Percentiles rank a stretch among this genome's conserved stretches.
Conservation (phyloP, 169 alveolate species). For the Babesia ovata region DNA sequence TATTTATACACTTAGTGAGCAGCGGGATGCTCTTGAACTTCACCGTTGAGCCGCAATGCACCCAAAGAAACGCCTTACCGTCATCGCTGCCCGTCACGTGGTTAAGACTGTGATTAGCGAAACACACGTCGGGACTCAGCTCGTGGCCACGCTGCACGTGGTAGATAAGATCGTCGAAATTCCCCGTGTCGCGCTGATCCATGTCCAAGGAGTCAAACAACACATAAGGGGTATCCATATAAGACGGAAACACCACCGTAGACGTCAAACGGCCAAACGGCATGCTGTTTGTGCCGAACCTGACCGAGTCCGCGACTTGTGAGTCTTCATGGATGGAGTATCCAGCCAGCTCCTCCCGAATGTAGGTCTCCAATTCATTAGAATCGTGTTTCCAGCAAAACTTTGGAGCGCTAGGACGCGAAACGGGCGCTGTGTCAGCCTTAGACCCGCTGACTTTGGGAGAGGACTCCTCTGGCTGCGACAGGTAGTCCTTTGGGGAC, state of each 20-base stretch:
- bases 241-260: conserved; percentile 20
- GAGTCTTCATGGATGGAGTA: conserved; percentile 1
- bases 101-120: conserved; percentile 69
- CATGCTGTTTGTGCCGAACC: conserved; percentile 25
- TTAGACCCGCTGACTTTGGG: not conserved
- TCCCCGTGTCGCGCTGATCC: conserved; percentile 39
- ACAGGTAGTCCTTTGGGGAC: not conserved
- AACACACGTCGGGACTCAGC: conserved; percentile 74
- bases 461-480: not conserved
- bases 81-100: conserved; percentile 78
- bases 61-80: conserved; percentile 71
- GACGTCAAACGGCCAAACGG: conserved; percentile 41
- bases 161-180: conserved; percentile 43
- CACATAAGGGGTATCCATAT: conserved; percentile 2
- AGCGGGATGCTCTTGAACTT: conserved; percentile 16
- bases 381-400: conserved; percentile 2
- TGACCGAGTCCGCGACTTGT: not conserved
- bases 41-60: not conserved
- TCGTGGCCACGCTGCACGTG: conserved; percentile 56
- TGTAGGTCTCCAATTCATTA: conserved; percentile 10
- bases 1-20: conserved; percentile 18
- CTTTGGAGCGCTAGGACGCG: not conserved
- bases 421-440: not conserved
- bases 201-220: not conserved
- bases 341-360: not conserved